Evolutionary conservation across 208 protist species (phyloP).

Genomic region (Leishmania turanica): DNA sequence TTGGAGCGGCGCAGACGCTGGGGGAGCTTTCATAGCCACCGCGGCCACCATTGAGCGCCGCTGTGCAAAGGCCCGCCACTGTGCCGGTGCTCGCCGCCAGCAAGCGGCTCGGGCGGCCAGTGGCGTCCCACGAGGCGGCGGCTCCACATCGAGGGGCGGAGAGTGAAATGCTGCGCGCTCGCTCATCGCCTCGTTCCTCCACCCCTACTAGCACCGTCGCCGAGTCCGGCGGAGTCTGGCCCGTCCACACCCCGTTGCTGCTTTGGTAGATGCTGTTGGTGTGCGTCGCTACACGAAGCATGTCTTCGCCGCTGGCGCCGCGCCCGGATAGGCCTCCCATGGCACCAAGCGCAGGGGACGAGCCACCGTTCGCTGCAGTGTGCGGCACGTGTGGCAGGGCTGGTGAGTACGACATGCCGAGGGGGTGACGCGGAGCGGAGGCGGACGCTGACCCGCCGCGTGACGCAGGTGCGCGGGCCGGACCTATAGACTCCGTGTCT

Average conservation of each 20-base stretch:
- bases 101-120: conserved; percentile 14
- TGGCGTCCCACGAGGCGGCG: conserved; percentile 18
- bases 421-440: conserved; percentile 20
- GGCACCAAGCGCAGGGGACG: conserved; percentile 1
- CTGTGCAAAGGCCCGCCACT: conserved; percentile 3
- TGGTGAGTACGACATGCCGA: conserved; percentile 7
- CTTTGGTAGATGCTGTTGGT: conserved; percentile 7
- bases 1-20: not conserved
- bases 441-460: conserved; percentile 15
- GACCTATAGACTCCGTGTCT: conserved; percentile 23
- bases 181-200: conserved; percentile 14
- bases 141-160: conserved; percentile 20
- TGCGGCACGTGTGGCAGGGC: conserved; percentile 4
- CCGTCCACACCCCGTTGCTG: conserved; percentile 11
- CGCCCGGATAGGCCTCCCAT: conserved; percentile 5
- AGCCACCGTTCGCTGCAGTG: not conserved
- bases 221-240: not conserved
- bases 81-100: conserved; percentile 9
- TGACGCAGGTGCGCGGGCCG: conserved; percentile 18
- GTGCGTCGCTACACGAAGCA: conserved; percentile 3
- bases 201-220: not conserved
- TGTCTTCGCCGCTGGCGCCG: not conserved
- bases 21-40: conserved; percentile 3
- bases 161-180: conserved; percentile 26
- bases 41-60: conserved; percentile 14